These are phyloP conservation scores for Dactylonectria estremocensis DNA, from an alignment of 2,329 filamentous ascomycete genomes.

Conservation along the genomic window DNA sequence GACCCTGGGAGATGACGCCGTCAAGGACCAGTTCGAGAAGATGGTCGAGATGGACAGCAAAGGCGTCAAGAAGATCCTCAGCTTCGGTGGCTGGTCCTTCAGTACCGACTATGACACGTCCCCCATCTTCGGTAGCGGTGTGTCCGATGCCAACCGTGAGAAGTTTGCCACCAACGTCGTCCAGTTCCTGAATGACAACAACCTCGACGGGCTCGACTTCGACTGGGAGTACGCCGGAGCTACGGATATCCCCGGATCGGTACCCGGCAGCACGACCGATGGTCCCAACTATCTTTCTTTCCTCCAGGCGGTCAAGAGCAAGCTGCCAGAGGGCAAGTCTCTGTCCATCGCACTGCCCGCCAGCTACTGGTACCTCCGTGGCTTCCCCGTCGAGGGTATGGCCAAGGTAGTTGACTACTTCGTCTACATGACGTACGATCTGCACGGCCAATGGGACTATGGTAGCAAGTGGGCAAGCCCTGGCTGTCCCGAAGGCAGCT, in stretches of 20 bases:
- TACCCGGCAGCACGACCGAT: constrained; percentile 53
- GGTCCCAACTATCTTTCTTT: constrained; percentile 53
- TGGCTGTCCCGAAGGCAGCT: constrained; percentile 49
- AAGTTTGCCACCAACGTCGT: constrained; percentile 55
- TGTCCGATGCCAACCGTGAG: constrained; percentile 53
- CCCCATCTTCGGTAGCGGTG: constrained; percentile 49
- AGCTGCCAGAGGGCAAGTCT: constrained; percentile 49
- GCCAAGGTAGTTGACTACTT: constrained; percentile 53
- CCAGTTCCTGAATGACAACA: constrained; percentile 57
- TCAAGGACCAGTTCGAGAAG: constrained; percentile 48
- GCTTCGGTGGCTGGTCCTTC: constrained; percentile 56
- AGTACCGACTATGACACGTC: constrained; percentile 46
- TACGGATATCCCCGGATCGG: constrained; percentile 47
- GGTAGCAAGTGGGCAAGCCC: constrained; percentile 45
- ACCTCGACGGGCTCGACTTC: constrained; percentile 61
- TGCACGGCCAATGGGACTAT: constrained; percentile 55
- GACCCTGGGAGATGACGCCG: constrained; percentile 34
- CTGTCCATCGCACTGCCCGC: constrained; percentile 57
- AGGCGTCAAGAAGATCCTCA: constrained; percentile 52
- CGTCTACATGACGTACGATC: constrained; percentile 56
- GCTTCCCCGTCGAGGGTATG: constrained; percentile 54
- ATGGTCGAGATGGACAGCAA: constrained; percentile 46
- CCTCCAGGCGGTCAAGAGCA: constrained; percentile 46
- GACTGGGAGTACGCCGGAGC: constrained; percentile 64
- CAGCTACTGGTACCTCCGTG: constrained; percentile 58